Evolutionary conservation across 495 filamentous ascomycete genomes (phyloP), one percentile per base, ranked within the genome.

Genomic region (Pyronema domesticum): DNA sequence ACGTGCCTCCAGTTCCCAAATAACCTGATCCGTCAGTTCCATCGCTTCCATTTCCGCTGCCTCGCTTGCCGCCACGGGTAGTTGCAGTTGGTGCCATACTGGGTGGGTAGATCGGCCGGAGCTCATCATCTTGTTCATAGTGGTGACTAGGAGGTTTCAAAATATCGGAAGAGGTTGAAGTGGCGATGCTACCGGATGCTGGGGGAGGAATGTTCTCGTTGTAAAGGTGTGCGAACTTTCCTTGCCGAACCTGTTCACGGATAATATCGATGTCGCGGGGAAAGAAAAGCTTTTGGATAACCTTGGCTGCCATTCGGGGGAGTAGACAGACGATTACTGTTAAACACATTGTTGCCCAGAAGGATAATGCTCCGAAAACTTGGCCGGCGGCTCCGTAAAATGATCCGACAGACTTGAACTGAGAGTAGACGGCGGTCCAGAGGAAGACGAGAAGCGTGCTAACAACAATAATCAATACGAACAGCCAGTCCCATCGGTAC

Each of bases 401-500:
- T 35, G 72, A 72, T 14, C 60, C 73, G 3, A 85, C 77, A 17
- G 71, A 73, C 6, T 74, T 73, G 59, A 80, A 76, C 6, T 83
- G 72, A 0, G 87, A 87, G 68, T 89, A 99, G 43, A 95, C 76
- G 40, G 86, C 89, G 18, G 93, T 95, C 93, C 91, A 99, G 70
- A 94, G 82, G 76, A 83, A 99, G 61, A 96, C 80, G 62, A 95
- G 74, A 23, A 95, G 65, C 56, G 82, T 82, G 69, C 88, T 94
- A 65, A 95, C 75, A 46, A 64, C 65, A 33, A 88, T 81, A 60
- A 94, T 80, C 63, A 95, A 72, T 10, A 85, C 61, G 58, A 89
- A 86, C 61, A 96, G 72, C 89, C 89, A 96, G 67, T 99, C 93
- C 93, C 93, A 96, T 55, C 88, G 75, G 67, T 91, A 96, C 5